A percentile compares a stretch with the other conserved stretches of the same genome.
Conservation (phyloP, 805 yeast species). For the Hanseniaspora occidentalis region DNA sequence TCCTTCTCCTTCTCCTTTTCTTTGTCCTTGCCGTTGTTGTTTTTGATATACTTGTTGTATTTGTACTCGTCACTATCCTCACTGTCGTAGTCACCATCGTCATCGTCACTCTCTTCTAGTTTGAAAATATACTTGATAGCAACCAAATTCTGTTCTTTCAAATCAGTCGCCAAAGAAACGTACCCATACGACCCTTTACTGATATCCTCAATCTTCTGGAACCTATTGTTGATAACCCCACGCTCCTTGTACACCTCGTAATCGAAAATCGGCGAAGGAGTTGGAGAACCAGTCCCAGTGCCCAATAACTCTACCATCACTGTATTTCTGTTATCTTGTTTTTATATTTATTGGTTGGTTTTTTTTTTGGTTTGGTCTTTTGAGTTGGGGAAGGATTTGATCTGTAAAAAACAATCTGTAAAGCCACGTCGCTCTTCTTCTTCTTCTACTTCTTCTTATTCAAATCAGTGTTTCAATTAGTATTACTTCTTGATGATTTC, state of each 20-base stretch:
- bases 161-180: constrained; percentile 77
- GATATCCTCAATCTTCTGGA: constrained; percentile 57
- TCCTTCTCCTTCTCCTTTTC: constrained; percentile 10
- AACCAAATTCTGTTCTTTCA: constrained; percentile 37
- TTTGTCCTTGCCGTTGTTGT: constrained; percentile 9
- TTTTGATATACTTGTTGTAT: constrained; percentile 8
- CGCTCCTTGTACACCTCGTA: constrained; percentile 33
- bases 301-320: too few species aligned
- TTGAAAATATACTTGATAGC: constrained; percentile 81
- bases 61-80: constrained; percentile 7
- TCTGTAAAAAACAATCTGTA: too few species aligned
- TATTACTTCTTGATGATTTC: too few species aligned
- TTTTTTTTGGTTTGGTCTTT: too few species aligned
- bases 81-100: constrained; percentile 14
- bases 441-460: too few species aligned
- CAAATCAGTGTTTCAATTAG: too few species aligned
- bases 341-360: too few species aligned
- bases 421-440: too few species aligned
- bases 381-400: too few species aligned
- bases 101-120: constrained; percentile 30
- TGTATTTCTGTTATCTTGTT: too few species aligned
- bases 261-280: constrained; percentile 11
- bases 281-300: too few species aligned
- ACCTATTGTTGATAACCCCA: constrained; percentile 46
- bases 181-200: constrained; percentile 92